phyloP scores from a whole-genome alignment of 805 yeast species.

The Sugiyamaella lignohabitans region DNA sequence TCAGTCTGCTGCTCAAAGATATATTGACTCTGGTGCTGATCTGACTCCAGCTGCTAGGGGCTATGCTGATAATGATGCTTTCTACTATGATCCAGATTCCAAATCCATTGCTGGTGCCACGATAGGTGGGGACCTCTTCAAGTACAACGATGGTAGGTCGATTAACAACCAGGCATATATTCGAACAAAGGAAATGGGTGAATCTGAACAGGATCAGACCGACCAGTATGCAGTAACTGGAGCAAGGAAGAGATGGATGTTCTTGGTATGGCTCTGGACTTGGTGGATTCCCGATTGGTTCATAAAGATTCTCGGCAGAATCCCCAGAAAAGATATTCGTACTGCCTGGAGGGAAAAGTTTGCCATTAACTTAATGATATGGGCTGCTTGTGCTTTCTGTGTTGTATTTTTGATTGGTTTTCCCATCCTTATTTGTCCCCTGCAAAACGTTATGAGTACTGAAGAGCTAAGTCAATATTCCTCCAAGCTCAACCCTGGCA shows the following conservation, averaged over 20 bases:
- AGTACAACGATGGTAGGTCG: slow-evolving; percentile 22
- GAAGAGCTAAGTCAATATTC: slow-evolving; percentile 31
- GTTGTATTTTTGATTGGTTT: slow-evolving; percentile 34
- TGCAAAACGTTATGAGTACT: slow-evolving; percentile 32
- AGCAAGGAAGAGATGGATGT: slow-evolving; percentile 34
- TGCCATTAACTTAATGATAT: slow-evolving; percentile 37
- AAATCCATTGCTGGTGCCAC: slow-evolving; percentile 30
- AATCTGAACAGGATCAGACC: slow-evolving; percentile 29
- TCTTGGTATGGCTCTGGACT: slow-evolving; percentile 33
- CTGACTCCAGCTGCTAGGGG: slow-evolving; percentile 7
- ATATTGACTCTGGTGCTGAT: slow-evolving; percentile 19
- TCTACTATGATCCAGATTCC: slow-evolving; percentile 31
- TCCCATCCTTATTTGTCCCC: slow-evolving; percentile 37
- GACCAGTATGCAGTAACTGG: slow-evolving; percentile 28
- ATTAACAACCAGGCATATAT: slow-evolving; percentile 24
- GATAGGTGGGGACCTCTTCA: slow-evolving; percentile 33
- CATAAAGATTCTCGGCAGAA: slow-evolving; percentile 28
- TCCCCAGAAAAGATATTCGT: slow-evolving; percentile 33
- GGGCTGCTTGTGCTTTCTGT: slow-evolving; percentile 33
- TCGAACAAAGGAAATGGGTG: slow-evolving; percentile 27
- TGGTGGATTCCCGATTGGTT: slow-evolving; percentile 37
- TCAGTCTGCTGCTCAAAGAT: slow-evolving; percentile 29
- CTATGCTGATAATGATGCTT: slow-evolving; percentile 23
- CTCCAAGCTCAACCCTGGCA: slow-evolving; percentile 25
- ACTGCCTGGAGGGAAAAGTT: slow-evolving; percentile 40